Percentiles rank a stretch among this genome's conserved stretches.
phyloP scores from a whole-genome alignment of 2,329 filamentous ascomycete genomes.

The Cryphonectria radicalis region DNA sequence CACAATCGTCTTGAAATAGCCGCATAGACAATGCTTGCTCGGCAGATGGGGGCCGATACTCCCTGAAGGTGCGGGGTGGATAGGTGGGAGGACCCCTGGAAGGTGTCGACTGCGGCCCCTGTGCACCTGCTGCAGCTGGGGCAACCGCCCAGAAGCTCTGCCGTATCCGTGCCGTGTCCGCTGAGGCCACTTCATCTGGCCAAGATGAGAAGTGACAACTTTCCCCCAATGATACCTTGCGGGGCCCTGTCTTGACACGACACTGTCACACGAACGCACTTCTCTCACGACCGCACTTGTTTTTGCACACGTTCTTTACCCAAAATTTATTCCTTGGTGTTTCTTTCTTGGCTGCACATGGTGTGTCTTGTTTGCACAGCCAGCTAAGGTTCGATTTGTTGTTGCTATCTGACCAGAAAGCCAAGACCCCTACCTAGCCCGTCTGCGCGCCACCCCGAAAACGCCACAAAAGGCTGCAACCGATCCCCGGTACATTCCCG shows the following conservation, averaged over 20 bases:
- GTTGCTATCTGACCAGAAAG: background rate
- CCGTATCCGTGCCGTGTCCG: constrained; percentile 8
- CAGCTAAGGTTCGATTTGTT: background rate
- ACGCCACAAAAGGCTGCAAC: constrained; percentile 15
- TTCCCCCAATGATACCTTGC: background rate
- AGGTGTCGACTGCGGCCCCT: background rate
- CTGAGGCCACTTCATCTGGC: constrained; percentile 13
- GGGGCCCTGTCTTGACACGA: constrained; percentile 4
- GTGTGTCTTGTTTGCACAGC: background rate
- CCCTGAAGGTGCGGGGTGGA: constrained; percentile 16
- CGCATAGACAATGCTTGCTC: constrained; percentile 19
- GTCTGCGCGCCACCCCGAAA: constrained; percentile 19
- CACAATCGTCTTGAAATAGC: background rate
- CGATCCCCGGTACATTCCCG: constrained; percentile 18
- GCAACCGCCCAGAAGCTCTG: background rate
- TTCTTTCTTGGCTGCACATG: background rate
- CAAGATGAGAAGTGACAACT: constrained; percentile 8
- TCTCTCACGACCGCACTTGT: background rate
- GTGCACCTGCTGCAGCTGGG: constrained; percentile 7
- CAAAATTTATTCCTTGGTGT: background rate
- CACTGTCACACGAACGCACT: background rate
- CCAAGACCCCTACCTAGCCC: constrained; percentile 10
- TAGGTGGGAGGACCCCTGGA: constrained; percentile 16
- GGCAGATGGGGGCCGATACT: constrained; percentile 17
- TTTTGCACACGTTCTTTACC: background rate